Evolutionary conservation across 169 alveolate genomes (phyloP).

Genomic region (Hepatocystis sp.): DNA sequence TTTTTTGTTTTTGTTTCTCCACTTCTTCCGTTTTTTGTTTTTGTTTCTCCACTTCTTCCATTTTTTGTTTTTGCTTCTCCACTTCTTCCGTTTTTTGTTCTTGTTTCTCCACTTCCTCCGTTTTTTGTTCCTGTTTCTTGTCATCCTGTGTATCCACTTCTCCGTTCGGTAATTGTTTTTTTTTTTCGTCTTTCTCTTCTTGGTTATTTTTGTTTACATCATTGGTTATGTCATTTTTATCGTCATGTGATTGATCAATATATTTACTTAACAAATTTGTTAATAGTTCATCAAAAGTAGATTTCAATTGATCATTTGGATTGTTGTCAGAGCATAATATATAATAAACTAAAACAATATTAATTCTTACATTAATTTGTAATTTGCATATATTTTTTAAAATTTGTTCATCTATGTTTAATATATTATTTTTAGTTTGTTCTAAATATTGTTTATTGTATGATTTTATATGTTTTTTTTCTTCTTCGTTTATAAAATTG

Average conservation of each 20-base stretch:
- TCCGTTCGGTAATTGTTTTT: background rate
- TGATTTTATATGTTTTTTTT: constrained; percentile 24
- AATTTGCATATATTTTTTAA: constrained; percentile 37
- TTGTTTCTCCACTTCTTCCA: background rate
- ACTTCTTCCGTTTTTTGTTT: background rate
- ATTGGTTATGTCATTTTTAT: background rate
- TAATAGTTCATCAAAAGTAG: constrained; percentile 55
- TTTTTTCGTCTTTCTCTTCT: background rate
- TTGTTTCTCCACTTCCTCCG: background rate
- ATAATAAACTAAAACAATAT: constrained; percentile 55
- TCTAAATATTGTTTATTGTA: constrained; percentile 15
- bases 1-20: constrained; percentile 1
- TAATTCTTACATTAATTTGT: constrained; percentile 65
- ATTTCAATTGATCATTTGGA: constrained; percentile 54
- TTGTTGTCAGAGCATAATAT: constrained; percentile 50
- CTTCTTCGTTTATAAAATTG: constrained; percentile 40
- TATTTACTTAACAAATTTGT: constrained; percentile 55
- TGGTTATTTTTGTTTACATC: background rate
- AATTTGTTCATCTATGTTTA: constrained; percentile 11
- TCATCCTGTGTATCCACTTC: background rate
- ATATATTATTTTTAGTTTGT: background rate
- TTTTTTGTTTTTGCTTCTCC: background rate
- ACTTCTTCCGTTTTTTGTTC: background rate
- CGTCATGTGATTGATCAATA: background rate
- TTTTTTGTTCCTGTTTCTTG: background rate